A percentile compares a stretch with the other conserved stretches of the same genome.
Evolutionary conservation across 441 rosid species (phyloP).

Genomic region (Populus hybrid): DNA sequence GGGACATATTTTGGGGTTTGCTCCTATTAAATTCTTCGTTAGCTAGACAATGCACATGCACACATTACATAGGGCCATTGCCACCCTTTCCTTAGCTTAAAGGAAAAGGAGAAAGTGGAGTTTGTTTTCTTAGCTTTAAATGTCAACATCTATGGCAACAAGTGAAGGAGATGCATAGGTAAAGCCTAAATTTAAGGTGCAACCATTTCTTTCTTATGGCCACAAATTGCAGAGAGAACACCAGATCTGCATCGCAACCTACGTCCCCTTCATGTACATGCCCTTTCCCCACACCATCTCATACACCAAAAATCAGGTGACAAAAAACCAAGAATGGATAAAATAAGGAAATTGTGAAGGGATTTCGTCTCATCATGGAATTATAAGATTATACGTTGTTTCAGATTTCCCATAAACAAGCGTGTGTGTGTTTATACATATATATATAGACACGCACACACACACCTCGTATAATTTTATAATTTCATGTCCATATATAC

Average conservation of each 20-base stretch:
- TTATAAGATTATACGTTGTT: not conserved
- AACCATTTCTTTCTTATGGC: slow-evolving; percentile 21
- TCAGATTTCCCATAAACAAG: not conserved
- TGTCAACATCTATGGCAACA: slow-evolving; percentile 21
- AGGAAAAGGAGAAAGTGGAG: slow-evolving; percentile 31
- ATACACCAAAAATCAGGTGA: slow-evolving; percentile 12
- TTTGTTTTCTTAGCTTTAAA: slow-evolving; percentile 21
- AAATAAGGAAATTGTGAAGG: not conserved
- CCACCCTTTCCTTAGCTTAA: slow-evolving; percentile 28
- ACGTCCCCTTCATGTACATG: not conserved
- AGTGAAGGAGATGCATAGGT: slow-evolving; percentile 11
- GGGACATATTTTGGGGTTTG: slow-evolving; percentile 12
- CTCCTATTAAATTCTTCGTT: not conserved
- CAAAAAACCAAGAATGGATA: not conserved
- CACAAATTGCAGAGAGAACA: slow-evolving; percentile 12
- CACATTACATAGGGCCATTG: slow-evolving; percentile 12
- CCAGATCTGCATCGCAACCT: not conserved
- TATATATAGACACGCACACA: no score
- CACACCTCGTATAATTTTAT: not conserved
- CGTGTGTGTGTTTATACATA: not conserved
- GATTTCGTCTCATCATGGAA: not conserved
- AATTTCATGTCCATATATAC: no score
- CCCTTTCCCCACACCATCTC: slow-evolving; percentile 8
- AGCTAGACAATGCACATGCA: slow-evolving; percentile 25
- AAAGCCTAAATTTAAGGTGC: slow-evolving; percentile 32